Conservation (phyloP, 2,329 filamentous ascomycete genomes). For the Coniella lustricola region DNA sequence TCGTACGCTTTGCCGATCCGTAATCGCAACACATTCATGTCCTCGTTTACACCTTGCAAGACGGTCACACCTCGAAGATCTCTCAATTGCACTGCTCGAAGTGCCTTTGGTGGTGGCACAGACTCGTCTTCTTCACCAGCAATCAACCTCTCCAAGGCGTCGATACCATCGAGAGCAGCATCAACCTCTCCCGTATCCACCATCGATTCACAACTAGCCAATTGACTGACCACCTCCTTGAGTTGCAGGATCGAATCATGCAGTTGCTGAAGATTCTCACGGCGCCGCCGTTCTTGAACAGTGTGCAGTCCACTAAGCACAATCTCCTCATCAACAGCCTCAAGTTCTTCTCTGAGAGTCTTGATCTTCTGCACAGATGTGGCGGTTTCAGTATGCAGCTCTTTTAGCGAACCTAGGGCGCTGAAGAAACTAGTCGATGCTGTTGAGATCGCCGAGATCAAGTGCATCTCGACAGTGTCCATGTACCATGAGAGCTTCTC, state of each 20-base stretch:
- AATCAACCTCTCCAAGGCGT: slow-evolving; percentile 71
- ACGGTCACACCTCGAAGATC: slow-evolving; percentile 74
- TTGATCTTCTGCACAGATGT: slow-evolving; percentile 87
- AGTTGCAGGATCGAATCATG: slow-evolving; percentile 79
- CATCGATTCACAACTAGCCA: slow-evolving; percentile 69
- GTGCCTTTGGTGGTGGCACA: slow-evolving; percentile 11
- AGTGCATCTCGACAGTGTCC: slow-evolving; percentile 96
- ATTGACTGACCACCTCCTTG: slow-evolving; percentile 65
- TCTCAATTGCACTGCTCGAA: slow-evolving; percentile 36
- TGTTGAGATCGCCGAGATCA: slow-evolving; percentile 92
- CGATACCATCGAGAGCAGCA: slow-evolving; percentile 69
- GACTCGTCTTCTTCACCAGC: slow-evolving; percentile 54
- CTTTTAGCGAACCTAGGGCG: slow-evolving; percentile 80
- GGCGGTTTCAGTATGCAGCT: slow-evolving; percentile 85
- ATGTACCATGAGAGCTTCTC: slow-evolving; percentile 99
- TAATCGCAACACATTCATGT: slow-evolving; percentile 67
- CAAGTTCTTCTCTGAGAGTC: slow-evolving; percentile 68
- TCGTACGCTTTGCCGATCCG: slow-evolving; percentile 87
- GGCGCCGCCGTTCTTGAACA: slow-evolving; percentile 71
- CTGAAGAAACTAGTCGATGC: slow-evolving; percentile 96
- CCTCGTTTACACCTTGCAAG: slow-evolving; percentile 70
- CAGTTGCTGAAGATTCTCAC: slow-evolving; percentile 78
- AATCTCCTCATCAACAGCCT: slow-evolving; percentile 78
- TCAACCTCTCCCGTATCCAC: slow-evolving; percentile 83
- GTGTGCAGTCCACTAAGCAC: slow-evolving; percentile 79